Evolutionary conservation across 2,329 filamentous ascomycete genomes (phyloP).

Genomic region (Aspergillus brasiliensis): DNA sequence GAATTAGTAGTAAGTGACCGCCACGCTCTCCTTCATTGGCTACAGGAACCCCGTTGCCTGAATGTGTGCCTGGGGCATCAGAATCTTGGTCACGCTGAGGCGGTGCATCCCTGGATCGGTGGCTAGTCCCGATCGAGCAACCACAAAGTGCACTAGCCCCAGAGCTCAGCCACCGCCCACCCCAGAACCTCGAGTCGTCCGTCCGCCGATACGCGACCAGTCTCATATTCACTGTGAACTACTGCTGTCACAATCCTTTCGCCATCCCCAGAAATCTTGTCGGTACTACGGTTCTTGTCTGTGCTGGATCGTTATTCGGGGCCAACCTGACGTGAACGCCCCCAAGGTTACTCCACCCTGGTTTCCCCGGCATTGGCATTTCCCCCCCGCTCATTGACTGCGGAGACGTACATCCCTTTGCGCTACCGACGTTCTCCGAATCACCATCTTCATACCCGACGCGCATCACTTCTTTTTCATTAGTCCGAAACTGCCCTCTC

Average conservation of each 20-base stretch:
- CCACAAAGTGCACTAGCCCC: constrained; percentile 3
- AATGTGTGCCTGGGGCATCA: constrained; percentile 8
- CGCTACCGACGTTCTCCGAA: constrained; percentile 4
- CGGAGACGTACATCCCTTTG: constrained; percentile 24
- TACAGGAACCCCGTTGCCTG: constrained; percentile 18
- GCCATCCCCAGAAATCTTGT: constrained; percentile 1
- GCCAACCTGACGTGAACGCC: neutral
- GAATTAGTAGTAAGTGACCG: neutral
- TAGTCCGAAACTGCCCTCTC: constrained; percentile 27
- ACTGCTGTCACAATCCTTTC: neutral
- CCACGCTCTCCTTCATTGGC: constrained; percentile 13
- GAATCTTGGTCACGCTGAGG: constrained; percentile 4
- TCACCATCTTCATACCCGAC: constrained; percentile 2
- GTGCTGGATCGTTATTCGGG: neutral
- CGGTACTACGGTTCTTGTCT: neutral
- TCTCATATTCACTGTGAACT: constrained; percentile 13
- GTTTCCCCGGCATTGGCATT: constrained; percentile 11
- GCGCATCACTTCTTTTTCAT: neutral
- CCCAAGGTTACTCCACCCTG: neutral
- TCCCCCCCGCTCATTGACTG: constrained; percentile 14
- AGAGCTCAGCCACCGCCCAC: constrained; percentile 11
- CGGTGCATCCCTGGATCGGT: constrained; percentile 7
- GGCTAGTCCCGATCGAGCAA: neutral
- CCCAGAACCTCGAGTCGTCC: neutral
- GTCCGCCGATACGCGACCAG: constrained; percentile 10